phyloP scores from a whole-genome alignment of 2,329 filamentous ascomycete genomes.

The Venturia effusa region DNA sequence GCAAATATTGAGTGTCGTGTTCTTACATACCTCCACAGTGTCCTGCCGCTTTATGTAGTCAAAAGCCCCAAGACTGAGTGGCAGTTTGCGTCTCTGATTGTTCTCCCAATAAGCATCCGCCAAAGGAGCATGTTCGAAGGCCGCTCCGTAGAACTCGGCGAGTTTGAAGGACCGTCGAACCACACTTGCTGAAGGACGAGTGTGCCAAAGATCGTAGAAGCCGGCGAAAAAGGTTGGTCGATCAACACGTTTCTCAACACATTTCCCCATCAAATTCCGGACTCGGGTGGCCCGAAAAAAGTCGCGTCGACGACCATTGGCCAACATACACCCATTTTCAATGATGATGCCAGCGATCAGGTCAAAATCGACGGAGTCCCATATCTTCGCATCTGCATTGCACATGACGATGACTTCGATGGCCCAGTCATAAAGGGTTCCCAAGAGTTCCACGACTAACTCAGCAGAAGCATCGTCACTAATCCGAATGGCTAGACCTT shows the following conservation, averaged over 20 bases:
- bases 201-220: conserved; percentile 6
- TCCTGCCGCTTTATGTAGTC: conserved; percentile 2
- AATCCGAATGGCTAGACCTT: not conserved
- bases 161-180: conserved; percentile 3
- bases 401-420: conserved; percentile 6
- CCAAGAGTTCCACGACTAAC: not conserved
- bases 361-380: not conserved
- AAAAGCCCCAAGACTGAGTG: conserved; percentile 1
- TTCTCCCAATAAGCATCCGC: conserved; percentile 2
- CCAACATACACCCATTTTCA: conserved; percentile 1
- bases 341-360: not conserved
- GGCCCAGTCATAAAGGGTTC: not conserved
- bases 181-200: not conserved
- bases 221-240: conserved; percentile 5
- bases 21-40: not conserved
- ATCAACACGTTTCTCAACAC: not conserved
- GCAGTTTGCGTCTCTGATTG: not conserved
- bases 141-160: conserved; percentile 3
- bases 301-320: conserved; percentile 3
- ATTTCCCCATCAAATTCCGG: conserved; percentile 1
- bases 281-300: conserved; percentile 2
- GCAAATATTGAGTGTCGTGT: not conserved
- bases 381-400: not conserved
- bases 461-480: not conserved
- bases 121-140: not conserved